phyloP scores from a whole-genome alignment of 306 rosid species.

The Casuarina glauca region DNA sequence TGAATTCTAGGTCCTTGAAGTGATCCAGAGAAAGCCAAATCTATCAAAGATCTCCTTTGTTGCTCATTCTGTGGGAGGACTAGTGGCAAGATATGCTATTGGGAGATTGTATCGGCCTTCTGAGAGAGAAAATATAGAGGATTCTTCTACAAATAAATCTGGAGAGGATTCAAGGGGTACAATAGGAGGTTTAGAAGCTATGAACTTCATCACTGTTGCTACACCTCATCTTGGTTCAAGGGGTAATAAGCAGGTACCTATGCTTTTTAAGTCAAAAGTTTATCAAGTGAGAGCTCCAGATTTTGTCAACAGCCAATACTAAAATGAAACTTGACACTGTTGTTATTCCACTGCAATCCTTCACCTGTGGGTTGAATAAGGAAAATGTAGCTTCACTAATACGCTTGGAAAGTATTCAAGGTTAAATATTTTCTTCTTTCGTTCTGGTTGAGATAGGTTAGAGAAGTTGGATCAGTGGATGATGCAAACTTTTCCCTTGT shows the following conservation, averaged over 20 bases:
- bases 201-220: constrained; percentile 88
- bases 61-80: constrained; percentile 96
- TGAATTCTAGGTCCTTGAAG: constrained; percentile 60
- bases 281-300: background rate
- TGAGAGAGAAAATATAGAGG: constrained; percentile 35
- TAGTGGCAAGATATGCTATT: constrained; percentile 89
- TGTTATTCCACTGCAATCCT: background rate
- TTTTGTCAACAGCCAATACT: constrained; percentile 2
- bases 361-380: background rate
- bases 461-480: background rate
- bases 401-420: background rate
- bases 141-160: constrained; percentile 35
- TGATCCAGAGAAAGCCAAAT: constrained; percentile 69
- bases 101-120: constrained; percentile 75
- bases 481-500: background rate
- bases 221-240: constrained; percentile 99
- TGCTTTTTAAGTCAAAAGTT: background rate
- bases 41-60: constrained; percentile 76
- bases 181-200: constrained; percentile 79
- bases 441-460: background rate
- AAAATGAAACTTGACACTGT: constrained; percentile 5
- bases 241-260: constrained; percentile 85
- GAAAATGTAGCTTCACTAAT: background rate
- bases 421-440: background rate
- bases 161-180: constrained; percentile 50